These are phyloP conservation scores for Aureobasidium subglaciale DNA, from an alignment of 2,329 filamentous ascomycete genomes.

Conservation along the genomic window DNA sequence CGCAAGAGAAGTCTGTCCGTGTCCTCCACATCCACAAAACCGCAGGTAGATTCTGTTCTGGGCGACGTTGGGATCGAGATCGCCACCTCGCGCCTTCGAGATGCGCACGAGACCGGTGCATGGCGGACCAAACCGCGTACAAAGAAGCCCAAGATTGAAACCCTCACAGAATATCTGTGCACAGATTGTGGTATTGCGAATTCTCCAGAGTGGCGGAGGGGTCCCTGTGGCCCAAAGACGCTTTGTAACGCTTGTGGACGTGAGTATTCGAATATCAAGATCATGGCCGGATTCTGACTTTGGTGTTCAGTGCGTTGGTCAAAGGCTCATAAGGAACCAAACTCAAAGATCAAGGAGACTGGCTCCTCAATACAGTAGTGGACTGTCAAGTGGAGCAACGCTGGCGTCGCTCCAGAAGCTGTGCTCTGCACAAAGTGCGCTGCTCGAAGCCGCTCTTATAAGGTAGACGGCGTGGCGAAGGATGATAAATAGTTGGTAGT, in stretches of 20 bases:
- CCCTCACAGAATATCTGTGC: neutral
- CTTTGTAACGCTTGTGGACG: slow-evolving; percentile 3
- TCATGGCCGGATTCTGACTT: neutral
- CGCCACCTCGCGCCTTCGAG: neutral
- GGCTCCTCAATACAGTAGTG: neutral
- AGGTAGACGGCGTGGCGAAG: neutral
- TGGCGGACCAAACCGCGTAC: slow-evolving; percentile 1
- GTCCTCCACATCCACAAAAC: neutral
- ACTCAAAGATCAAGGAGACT: neutral
- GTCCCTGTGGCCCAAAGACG: neutral
- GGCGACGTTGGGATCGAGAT: slow-evolving; percentile 2
- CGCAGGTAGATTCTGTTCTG: neutral
- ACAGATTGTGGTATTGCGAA: neutral
- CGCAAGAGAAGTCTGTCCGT: neutral
- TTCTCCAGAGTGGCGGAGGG: slow-evolving; percentile 5
- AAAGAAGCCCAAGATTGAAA: neutral
- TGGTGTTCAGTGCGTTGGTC: neutral
- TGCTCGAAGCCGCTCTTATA: neutral
- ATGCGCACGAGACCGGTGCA: neutral
- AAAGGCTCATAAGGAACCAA: neutral
- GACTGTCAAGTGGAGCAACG: neutral
- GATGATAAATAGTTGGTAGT: neutral
- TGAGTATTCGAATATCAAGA: neutral
- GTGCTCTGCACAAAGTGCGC: neutral
- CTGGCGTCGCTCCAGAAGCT: neutral